Base-by-base conservation (phyloP, 1,139 yeast genomes). In the Hanseniaspora sp. region DNA sequence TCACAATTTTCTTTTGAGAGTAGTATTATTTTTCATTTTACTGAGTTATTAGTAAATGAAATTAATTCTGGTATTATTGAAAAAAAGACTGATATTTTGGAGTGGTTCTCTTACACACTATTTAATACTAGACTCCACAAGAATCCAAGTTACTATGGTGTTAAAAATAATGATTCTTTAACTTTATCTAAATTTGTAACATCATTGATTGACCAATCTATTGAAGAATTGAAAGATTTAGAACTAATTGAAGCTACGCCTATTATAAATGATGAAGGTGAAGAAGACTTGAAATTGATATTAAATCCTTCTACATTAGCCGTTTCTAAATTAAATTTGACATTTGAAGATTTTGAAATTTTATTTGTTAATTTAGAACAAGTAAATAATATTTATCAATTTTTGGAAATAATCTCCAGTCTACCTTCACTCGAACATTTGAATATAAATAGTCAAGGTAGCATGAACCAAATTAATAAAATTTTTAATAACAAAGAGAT, bases 91-190 rank as follows among this genome's bases (percentile, higher is more conserved):
- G 95, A 86, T 59, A 86, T 95, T 59, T 78, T 94, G 57, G 96
- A 90, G 62, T 86, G 95, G 94, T 64, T 94, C 43, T 85, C 96
- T 0, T 86, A 78, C 67, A 78, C 95, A 0, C 85, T 81, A 61
- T 86, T 88, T 63, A 94, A 86, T 68, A 74, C 95, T 58, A 72
- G 97, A 53, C 66, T 92, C 29, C 83, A 80, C 56, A 74, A 79
- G 46, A 94, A 94, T 64, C 97, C 98, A 1, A 81, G 95, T 58
- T 94, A 78, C 65, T 94, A 94, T 64, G 96, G 90, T 23, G 76
- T 86, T 30, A 72, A 73, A 42, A 86, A 82, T 58, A 73, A 76
- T 1, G 72, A 86, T 0, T 80, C 79, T 52, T 69, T 77, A 43
- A 95, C 94, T 0, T 67, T 92, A 13, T 86, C 95, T 0, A 88